These are phyloP conservation scores for Microbotryum scabiosae DNA, from an alignment of 1,284 basidiomycete species.

Conservation along the genomic window DNA sequence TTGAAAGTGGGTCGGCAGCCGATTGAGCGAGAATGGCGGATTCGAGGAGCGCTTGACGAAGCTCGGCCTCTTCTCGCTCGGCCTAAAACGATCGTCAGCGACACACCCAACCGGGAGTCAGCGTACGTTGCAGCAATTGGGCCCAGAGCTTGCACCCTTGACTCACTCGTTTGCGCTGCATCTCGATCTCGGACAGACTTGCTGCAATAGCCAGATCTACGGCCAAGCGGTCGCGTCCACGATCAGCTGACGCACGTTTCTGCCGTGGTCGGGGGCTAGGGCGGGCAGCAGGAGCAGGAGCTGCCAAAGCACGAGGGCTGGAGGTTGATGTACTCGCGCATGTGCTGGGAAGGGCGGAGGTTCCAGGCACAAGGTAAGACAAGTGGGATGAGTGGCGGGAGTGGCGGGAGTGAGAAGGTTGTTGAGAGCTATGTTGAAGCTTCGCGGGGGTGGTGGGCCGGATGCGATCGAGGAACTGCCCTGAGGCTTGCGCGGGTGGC, in stretches of 20 bases:
- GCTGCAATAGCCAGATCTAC: slow-evolving; percentile 1
- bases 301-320: background rate
- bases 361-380: background rate
- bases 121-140: background rate
- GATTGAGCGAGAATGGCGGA: background rate
- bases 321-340: background rate
- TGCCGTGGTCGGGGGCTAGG: background rate
- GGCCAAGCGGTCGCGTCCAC: background rate
- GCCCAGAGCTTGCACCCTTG: background rate
- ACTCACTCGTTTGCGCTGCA: background rate
- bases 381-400: no score
- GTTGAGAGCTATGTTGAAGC: background rate
- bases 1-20: no score
- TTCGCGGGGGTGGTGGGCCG: background rate
- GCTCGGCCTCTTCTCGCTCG: slow-evolving; percentile 2
- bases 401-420: no score
- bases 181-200: background rate
- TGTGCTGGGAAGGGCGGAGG: background rate
- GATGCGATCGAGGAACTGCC: background rate
- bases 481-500: no score
- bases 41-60: slow-evolving; percentile 2
- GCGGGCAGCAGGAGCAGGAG: background rate
- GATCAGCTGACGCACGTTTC: background rate
- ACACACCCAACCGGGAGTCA: no score
- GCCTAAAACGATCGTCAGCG: background rate